Base-by-base conservation (phyloP, 257 asterid genomes). In the Anisodus tanguticus region DNA sequence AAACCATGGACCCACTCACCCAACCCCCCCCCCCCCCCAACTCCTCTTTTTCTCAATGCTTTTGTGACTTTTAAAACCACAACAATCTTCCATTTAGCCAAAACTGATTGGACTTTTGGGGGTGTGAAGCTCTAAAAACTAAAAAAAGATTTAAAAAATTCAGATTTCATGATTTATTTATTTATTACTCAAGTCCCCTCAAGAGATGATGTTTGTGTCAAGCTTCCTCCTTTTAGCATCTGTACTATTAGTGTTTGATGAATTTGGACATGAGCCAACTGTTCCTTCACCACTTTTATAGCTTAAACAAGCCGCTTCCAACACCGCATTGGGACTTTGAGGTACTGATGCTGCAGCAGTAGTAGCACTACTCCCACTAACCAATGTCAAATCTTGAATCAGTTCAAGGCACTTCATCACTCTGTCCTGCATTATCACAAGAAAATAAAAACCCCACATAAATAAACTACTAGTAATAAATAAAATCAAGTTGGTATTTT, bases 261-360 rank as follows among this genome's bases (percentile, higher is more conserved):
- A 84, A 82, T 80, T 85, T 84, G 90, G 88, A 84, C 90, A 90
- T 86, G 92, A 87, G 87, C 84, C 93, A 77, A 83, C 84, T 62
- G 90, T 82, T 87, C 82, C 86, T 66, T 86, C 92, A 79, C 89
- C 93, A 86, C 89, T 92, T 87, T 82, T 91, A 80, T 89, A 90
- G 91, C 95, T 94, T 89, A 91, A 72, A 77, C 90, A 84, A 80
- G 88, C 91, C 63, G 88, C 96, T 26, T 94, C 97, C 84, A 93
- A 80, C 78, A 93, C 95, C 84, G 95, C 94, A 85, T 83, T 90
- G 22, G 95, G 97, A 83, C 95, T 94, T 59, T 85, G 88, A 64
- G 94, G 90, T 59, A 87, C 79, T 10, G 85, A 69, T 47, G 85
- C 8, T 80, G 35, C 88, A 68, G 82, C 41, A 51, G 81, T 12